Evolutionary conservation across 2,329 filamentous ascomycete genomes (phyloP).

Genomic region (Penicillium sp.): DNA sequence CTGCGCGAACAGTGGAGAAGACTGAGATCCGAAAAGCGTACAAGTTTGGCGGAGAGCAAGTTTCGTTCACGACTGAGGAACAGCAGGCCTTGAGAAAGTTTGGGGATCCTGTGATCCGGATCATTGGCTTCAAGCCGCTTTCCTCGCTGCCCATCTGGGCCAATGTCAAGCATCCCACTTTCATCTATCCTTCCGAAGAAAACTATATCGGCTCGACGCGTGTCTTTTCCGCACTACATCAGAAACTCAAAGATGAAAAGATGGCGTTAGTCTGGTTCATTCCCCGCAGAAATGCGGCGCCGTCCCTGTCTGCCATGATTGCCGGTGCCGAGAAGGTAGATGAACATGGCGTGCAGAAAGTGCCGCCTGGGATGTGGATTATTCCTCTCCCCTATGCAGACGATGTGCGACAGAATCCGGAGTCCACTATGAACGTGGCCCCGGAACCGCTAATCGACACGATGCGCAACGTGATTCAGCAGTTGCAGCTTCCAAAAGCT

Average conservation of each 20-base stretch:
- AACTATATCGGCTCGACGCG: slow-evolving; percentile 86
- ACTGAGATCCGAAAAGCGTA: slow-evolving; percentile 83
- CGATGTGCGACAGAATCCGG: slow-evolving; percentile 72
- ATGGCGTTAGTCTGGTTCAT: slow-evolving; percentile 89
- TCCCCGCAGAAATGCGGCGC: slow-evolving; percentile 71
- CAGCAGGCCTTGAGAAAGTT: slow-evolving; percentile 72
- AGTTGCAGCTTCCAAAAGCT: slow-evolving; percentile 81
- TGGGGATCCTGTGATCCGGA: slow-evolving; percentile 74
- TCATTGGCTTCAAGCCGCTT: slow-evolving; percentile 89
- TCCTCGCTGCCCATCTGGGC: slow-evolving; percentile 75
- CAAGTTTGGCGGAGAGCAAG: slow-evolving; percentile 88
- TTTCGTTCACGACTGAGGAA: slow-evolving; percentile 82
- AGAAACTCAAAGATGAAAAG: slow-evolving; percentile 76
- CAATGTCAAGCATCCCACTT: slow-evolving; percentile 77
- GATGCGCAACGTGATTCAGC: slow-evolving; percentile 78
- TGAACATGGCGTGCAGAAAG: slow-evolving; percentile 62
- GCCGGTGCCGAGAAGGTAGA: slow-evolving; percentile 66
- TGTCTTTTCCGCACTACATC: slow-evolving; percentile 85
- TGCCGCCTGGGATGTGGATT: slow-evolving; percentile 84
- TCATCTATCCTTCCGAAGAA: slow-evolving; percentile 90
- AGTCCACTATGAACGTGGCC: slow-evolving; percentile 54
- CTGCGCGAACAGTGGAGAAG: slow-evolving; percentile 70
- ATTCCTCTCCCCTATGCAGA: slow-evolving; percentile 84
- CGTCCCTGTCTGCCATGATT: slow-evolving; percentile 73
- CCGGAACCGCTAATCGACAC: slow-evolving; percentile 70